Conservation (phyloP, 2,329 filamentous ascomycete genomes). For the Ramularia endophylla region DNA sequence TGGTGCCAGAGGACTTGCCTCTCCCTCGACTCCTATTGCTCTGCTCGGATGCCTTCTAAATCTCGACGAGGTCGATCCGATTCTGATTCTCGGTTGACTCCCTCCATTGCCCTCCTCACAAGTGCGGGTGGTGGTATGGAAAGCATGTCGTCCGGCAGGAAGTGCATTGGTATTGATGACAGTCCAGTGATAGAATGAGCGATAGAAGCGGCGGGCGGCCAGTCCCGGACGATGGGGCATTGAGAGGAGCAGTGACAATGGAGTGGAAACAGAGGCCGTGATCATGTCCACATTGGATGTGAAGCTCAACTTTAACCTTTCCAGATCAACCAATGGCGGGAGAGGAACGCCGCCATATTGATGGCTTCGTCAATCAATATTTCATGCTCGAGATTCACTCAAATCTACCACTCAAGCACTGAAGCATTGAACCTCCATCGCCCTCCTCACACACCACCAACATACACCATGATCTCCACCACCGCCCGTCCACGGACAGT, state of each 20-base stretch:
- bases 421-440: neutral
- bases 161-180: conserved; percentile 18
- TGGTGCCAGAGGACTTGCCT: too few species aligned
- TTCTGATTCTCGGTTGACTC: neutral
- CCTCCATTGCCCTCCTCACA: neutral
- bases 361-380: too few species aligned
- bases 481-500: conserved; percentile 13
- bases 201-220: conserved; percentile 37
- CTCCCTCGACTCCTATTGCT: too few species aligned
- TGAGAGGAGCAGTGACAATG: neutral
- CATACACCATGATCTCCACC: conserved; percentile 16
- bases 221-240: conserved; percentile 7
- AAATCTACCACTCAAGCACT: too few species aligned
- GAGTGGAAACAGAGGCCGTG: too few species aligned
- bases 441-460: conserved; percentile 3
- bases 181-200: conserved; percentile 41
- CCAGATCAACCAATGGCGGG: neutral
- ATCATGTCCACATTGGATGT: conserved; percentile 6
- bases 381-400: too few species aligned
- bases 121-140: conserved; percentile 3
- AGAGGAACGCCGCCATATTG: too few species aligned
- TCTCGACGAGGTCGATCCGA: too few species aligned
- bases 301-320: neutral
- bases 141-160: neutral
- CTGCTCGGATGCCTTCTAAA: too few species aligned